A percentile compares a stretch with the other conserved stretches of the same genome.
Conservation (phyloP, 805 yeast genomes). For the Kregervanrija delftensis region DNA sequence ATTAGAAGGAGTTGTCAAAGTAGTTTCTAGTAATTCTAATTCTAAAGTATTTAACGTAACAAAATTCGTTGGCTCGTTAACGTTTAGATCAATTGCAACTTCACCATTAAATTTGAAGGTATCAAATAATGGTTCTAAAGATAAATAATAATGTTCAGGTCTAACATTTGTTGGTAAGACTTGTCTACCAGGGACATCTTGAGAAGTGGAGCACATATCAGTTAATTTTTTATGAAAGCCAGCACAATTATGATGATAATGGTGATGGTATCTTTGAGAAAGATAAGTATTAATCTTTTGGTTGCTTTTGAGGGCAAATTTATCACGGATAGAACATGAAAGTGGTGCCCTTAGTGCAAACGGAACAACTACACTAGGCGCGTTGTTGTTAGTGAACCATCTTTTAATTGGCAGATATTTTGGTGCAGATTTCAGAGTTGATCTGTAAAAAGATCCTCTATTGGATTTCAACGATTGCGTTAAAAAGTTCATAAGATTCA, state of each 20-base stretch:
- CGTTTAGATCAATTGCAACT: slow-evolving; percentile 46
- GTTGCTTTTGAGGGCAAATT: too few relatives aligned
- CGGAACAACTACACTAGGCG: too few relatives aligned
- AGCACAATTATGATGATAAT: not conserved
- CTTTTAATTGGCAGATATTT: too few relatives aligned
- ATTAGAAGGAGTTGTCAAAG: slow-evolving; percentile 11
- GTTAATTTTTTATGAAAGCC: slow-evolving; percentile 7
- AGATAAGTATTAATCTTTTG: too few relatives aligned
- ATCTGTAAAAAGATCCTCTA: too few relatives aligned
- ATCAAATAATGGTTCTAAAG: slow-evolving; percentile 32
- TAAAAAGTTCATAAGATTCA: too few relatives aligned
- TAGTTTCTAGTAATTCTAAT: slow-evolving; percentile 19
- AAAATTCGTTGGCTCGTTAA: slow-evolving; percentile 37
- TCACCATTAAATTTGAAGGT: slow-evolving; percentile 44
- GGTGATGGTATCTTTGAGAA: slow-evolving; percentile 3
- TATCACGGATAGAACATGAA: too few relatives aligned
- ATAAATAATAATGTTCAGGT: slow-evolving; percentile 71
- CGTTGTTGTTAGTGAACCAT: too few relatives aligned
- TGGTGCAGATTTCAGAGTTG: too few relatives aligned
- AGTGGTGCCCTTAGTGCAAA: too few relatives aligned
- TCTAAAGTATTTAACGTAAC: slow-evolving; percentile 38
- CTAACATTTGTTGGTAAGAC: slow-evolving; percentile 45
- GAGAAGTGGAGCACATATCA: not conserved
- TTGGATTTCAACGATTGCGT: too few relatives aligned
- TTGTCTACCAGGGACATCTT: slow-evolving; percentile 20